Evolutionary conservation across 1,284 basidiomycete species (phyloP), one percentile per base, ranked within the genome.

Genomic region (Malassezia restricta): DNA sequence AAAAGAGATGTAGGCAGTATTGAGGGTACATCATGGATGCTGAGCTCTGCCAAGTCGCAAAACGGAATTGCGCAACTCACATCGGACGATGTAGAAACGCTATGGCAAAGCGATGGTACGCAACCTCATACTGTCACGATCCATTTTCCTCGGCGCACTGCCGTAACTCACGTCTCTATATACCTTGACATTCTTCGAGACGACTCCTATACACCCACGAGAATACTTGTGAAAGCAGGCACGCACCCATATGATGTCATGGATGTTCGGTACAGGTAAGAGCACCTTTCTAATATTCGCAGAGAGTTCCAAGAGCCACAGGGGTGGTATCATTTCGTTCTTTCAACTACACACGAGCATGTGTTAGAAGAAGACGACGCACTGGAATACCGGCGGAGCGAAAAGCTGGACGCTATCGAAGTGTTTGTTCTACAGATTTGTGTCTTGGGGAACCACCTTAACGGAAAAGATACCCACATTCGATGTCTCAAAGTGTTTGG

Each of bases 31-130:
- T 84, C 84, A 59, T 99, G 94, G 94, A 85, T 85, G n/a, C 89
- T 98, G 7, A 95, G 90, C 15, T 90, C 86, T 0, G 89, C 83
- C 76, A 99, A 99, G 75, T 92, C 91, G 61, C 91, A 91, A 1
- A 94, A 92, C 68, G 91, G 92, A 5, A 83, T 90, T 14, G 87
- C 91, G 65, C 90, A 91, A 75, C 77, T 99, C 45, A 79, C 83
- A 12, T 90, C 96, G 65, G 80, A 81, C 20, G 86, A 95, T 68
- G 83, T 87, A 38, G 83, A 86, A 39, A 95, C 90, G 0, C 91
- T 96, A 65, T 98, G 94, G 94, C 94, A 98, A 90, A 92, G 88
- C 6, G 94, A 99, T 71, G 94, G 94, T 0, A 87, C 88, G 0
- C 94, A 96, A 68, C 94, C 94, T 2, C 94, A 99, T 75, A 84